Conservation (phyloP, 2,329 filamentous ascomycete species). For the Neonectria ditissima region DNA sequence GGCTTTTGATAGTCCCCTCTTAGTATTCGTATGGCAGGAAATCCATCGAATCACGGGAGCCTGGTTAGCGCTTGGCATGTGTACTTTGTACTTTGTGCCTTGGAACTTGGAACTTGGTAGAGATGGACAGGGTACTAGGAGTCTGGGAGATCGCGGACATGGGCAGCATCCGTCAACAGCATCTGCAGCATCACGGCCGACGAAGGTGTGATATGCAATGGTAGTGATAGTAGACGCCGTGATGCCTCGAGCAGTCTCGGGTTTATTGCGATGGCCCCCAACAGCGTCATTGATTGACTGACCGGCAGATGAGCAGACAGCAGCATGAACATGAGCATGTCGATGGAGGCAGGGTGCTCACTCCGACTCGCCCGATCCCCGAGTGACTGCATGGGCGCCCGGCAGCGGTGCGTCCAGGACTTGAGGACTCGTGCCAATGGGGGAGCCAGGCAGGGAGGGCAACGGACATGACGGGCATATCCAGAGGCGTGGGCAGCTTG, state of each 20-base stretch:
- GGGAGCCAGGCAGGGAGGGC: not conserved
- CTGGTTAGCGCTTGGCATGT: slow-evolving; percentile 1
- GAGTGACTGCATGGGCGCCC: slow-evolving; percentile 20
- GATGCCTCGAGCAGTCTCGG: not conserved
- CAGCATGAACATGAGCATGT: slow-evolving; percentile 20
- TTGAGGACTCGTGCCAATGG: slow-evolving; percentile 19
- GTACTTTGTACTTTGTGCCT: not conserved
- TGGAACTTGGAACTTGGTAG: slow-evolving; percentile 2
- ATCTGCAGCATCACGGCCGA: not conserved
- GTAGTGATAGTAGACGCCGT: not conserved
- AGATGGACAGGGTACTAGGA: not conserved
- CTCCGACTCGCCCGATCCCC: slow-evolving; percentile 28
- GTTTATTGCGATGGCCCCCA: not conserved
- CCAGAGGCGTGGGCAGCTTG: slow-evolving; percentile 15
- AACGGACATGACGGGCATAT: slow-evolving; percentile 22
- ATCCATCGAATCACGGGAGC: slow-evolving; percentile 2
- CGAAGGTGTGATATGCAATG: not conserved
- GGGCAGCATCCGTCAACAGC: not conserved
- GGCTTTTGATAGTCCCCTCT: slow-evolving; percentile 3
- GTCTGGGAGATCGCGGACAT: not conserved
- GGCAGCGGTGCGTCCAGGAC: slow-evolving; percentile 16
- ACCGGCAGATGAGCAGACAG: slow-evolving; percentile 4
- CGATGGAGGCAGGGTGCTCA: slow-evolving; percentile 4
- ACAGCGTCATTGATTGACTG: slow-evolving; percentile 17
- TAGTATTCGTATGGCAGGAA: not conserved